Conservation (phyloP, 2,329 filamentous ascomycete genomes). For the Claviceps capensis region DNA sequence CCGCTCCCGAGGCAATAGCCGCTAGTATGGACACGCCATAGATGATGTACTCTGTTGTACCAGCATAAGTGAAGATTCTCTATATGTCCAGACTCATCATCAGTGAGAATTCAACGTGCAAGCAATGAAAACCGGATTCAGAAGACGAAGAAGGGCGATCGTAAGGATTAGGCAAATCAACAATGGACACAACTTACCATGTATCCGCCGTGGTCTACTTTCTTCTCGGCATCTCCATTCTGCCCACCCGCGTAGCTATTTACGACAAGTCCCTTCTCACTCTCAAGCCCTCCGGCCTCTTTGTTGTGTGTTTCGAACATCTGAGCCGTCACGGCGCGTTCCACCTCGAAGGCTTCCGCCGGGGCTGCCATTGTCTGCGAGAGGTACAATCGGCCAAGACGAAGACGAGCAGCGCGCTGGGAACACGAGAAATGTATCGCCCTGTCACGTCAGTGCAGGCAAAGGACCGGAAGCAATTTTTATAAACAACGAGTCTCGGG, state of each 20-base stretch:
- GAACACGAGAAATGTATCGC: no score
- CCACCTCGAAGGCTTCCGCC: background rate
- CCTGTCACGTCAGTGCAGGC: no score
- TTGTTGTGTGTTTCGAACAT: background rate
- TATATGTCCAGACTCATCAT: conserved; percentile 2
- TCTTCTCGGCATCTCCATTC: background rate
- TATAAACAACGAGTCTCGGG: no score
- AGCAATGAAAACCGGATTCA: background rate
- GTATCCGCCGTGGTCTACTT: conserved; percentile 1
- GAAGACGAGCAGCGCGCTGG: background rate
- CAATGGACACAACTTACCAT: background rate
- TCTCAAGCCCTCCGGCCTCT: background rate
- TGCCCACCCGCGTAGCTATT: no score
- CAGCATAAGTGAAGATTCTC: conserved; percentile 19
- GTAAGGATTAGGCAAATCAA: background rate
- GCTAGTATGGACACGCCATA: conserved; percentile 17
- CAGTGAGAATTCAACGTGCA: background rate
- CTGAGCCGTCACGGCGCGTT: background rate
- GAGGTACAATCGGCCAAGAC: background rate
- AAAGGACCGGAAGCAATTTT: no score
- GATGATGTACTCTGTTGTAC: conserved; percentile 14
- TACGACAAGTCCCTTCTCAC: background rate
- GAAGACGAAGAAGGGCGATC: background rate
- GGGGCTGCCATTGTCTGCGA: background rate
- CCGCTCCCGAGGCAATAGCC: conserved; percentile 23